These are phyloP conservation scores for Xylaria hypoxylon DNA, from an alignment of 2,329 filamentous ascomycete genomes.

Conservation along the genomic window DNA sequence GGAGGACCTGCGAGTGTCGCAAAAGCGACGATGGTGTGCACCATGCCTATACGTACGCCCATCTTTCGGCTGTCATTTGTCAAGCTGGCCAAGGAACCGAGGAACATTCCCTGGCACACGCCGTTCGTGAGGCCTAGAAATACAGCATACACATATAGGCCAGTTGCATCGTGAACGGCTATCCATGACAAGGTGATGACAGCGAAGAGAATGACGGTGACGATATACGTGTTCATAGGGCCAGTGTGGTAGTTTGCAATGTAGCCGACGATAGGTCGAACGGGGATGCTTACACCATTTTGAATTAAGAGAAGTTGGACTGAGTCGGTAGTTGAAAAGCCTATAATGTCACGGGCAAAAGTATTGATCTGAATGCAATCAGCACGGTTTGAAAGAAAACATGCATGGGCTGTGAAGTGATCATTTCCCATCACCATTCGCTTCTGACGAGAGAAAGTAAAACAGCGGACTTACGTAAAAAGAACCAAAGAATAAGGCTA, in stretches of 20 bases:
- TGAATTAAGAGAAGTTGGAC: slow-evolving; percentile 70
- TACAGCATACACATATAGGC: slow-evolving; percentile 43
- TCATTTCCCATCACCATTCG: too few relatives aligned
- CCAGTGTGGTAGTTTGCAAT: slow-evolving; percentile 67
- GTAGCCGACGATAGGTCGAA: slow-evolving; percentile 65
- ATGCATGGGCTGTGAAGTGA: not conserved
- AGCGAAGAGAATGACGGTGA: slow-evolving; percentile 58
- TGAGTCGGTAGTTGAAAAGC: slow-evolving; percentile 61
- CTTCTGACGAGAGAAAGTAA: not conserved
- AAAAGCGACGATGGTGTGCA: slow-evolving; percentile 41
- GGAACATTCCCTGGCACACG: slow-evolving; percentile 43
- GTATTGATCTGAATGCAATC: slow-evolving; percentile 50
- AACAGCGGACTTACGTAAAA: slow-evolving; percentile 38
- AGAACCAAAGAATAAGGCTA: slow-evolving; percentile 41
- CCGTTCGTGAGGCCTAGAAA: slow-evolving; percentile 45
- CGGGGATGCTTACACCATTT: slow-evolving; percentile 68
- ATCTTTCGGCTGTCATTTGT: slow-evolving; percentile 42
- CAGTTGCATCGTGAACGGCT: slow-evolving; percentile 53
- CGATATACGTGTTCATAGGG: slow-evolving; percentile 65
- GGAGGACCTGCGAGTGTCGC: slow-evolving; percentile 45
- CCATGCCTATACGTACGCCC: slow-evolving; percentile 47
- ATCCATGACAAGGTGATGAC: slow-evolving; percentile 66
- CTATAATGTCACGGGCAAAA: slow-evolving; percentile 56
- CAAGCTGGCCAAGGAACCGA: slow-evolving; percentile 40
- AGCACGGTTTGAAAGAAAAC: not conserved